Base-by-base conservation (phyloP, 2,329 filamentous ascomycete genomes). In the Curvularia eragrostidis region DNA sequence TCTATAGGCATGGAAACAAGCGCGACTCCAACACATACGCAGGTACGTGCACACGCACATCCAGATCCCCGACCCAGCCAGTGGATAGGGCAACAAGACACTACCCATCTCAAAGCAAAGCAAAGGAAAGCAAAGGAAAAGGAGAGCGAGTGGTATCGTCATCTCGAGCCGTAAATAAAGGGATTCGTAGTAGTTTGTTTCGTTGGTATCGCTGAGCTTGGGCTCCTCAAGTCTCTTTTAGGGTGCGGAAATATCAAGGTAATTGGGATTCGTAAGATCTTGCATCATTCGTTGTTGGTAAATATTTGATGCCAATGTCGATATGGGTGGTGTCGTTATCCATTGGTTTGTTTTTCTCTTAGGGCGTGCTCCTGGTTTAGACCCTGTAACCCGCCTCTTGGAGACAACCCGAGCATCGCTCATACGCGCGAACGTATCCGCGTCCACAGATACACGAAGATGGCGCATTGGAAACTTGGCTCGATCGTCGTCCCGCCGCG, bases 341-440 rank as follows among this genome's bases (percentile, higher is more conserved):
- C 26, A 19, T 46, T 13, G 43, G 26, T 13, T 13, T 21, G n/a
- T 21, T 18, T 18, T 28, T 38, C 52, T 26, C 23, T 32, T 48
- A 42, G 36, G 30, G 10, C 34, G 42, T 54, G 34, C 18, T 26
- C 12, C 23, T 26, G 39, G n/a, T 44, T 48, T 59, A 66, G 18
- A 63, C 63, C 58, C 66, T 64, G 59, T 74, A 81, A 19, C 78
- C 78, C n/a, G 70, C 75, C 54, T 80, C 79, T 13, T 72, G 72
- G 52, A 81, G 66, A 62, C 79, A 81, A 48, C 61, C 70, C 7
- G 64, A 74, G 67, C 79, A 81, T n/a, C 78, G 69, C 24, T 79
- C 78, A 56, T 81, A 80, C 18, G 70, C 68, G 36, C 72, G 69
- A 13, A 81, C 73, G 13, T 71, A 65, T 7, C 75, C 77, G 15